Evolutionary conservation across 2,329 filamentous ascomycete genomes (phyloP).

Genomic region (Coleophoma cylindrospora): DNA sequence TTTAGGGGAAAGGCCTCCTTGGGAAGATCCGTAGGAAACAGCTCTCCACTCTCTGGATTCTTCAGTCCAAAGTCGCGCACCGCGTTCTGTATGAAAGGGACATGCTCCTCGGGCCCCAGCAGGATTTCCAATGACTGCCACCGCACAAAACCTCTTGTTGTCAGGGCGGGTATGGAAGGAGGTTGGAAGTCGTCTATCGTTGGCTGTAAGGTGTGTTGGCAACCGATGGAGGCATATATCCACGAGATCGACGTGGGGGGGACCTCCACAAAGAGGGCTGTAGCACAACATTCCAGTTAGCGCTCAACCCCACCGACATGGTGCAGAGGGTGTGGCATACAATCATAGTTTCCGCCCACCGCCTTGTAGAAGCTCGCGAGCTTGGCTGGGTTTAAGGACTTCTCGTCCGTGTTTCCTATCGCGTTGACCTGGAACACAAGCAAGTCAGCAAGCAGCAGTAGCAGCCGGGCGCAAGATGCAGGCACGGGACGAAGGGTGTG

Average conservation of each 20-base stretch:
- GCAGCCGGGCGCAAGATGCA: too few relatives aligned
- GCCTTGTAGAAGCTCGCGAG: conserved; percentile 72
- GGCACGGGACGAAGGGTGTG: background rate
- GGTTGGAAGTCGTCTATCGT: conserved; percentile 63
- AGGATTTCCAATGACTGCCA: conserved; percentile 93
- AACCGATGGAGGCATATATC: conserved; percentile 88
- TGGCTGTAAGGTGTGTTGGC: conserved; percentile 81
- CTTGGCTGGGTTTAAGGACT: conserved; percentile 58
- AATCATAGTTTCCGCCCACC: conserved; percentile 72
- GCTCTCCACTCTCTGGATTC: conserved; percentile 67
- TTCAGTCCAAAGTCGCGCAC: conserved; percentile 72
- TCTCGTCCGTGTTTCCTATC: conserved; percentile 51
- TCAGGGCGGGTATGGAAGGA: conserved; percentile 78
- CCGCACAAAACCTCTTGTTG: conserved; percentile 77
- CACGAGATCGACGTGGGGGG: conserved; percentile 74
- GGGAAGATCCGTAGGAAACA: conserved; percentile 57
- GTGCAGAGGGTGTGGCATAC: conserved; percentile 28
- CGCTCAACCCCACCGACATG: too few relatives aligned
- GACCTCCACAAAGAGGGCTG: conserved; percentile 72
- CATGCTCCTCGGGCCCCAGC: conserved; percentile 82
- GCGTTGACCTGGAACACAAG: conserved; percentile 40
- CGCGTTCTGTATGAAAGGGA: conserved; percentile 75
- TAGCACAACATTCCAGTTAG: conserved; percentile 2
- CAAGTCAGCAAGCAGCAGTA: too few relatives aligned
- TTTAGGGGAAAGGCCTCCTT: conserved; percentile 61